Base-by-base conservation (phyloP, 805 yeast species). In the Candida oleophila region DNA sequence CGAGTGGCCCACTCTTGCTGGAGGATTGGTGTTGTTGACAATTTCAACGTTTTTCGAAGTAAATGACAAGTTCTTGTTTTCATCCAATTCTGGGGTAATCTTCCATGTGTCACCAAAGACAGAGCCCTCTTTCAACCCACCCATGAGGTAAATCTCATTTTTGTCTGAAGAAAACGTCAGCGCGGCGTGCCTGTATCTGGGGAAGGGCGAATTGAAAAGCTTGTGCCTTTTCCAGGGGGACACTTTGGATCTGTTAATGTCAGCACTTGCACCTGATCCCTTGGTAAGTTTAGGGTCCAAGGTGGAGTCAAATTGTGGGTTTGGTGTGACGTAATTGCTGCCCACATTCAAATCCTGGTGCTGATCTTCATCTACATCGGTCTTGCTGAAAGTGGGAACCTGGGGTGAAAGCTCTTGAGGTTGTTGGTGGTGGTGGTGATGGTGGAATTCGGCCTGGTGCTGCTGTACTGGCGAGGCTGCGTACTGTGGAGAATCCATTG, bases 101-200 rank as follows among this genome's bases (percentile, higher is more conserved):
- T 86, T 83, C 99, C 99, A 94, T 53, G 96, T 82, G 64, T 94
- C 99, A 41, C 96, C 97, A 65, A 87, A 89, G 4, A 92, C 97
- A 16, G 92, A 84, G 46, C 89, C 88, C 45, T 91, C 96, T 60
- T 91, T 85, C 42, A 94, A 73, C 7, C 99, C 99, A 37, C 99
- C 99, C 89, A 94, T 91, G 19, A 94, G 76, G 61, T 81, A 89
- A 18, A 90, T 70, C 49, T 89, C 94, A 45, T 89, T 89, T 46
- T 84, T 84, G 25, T 89, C 90, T 12, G 94, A 83, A 4, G 89
- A 78, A 20, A 82, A 69, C 9, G 55, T 39, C 20, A 85, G 71
- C 2, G 96, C 87, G 1, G 95, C 89, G 66, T 92, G 98, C 55
- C 97, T 85, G 62, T 89, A 90, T 38, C 99, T 80, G 2, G 99